Evolutionary conservation across 176 grass and related monocot genomes (phyloP).

Genomic region (Thinopyrum elongatum): DNA sequence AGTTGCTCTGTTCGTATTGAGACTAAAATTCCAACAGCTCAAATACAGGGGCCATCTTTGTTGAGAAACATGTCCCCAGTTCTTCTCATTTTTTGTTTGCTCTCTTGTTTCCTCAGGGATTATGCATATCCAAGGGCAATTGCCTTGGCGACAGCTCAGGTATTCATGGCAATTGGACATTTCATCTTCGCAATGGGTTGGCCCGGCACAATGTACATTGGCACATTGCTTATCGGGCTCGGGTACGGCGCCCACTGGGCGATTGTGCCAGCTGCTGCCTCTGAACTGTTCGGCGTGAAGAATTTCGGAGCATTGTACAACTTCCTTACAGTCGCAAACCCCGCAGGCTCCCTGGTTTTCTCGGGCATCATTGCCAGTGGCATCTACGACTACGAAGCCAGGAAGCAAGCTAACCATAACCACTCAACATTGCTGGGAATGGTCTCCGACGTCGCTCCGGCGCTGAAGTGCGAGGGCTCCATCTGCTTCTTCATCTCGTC

Average conservation of each 20-base stretch:
- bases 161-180: constrained; percentile 78
- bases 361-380: constrained; percentile 89
- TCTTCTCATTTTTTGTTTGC: neutral
- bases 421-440: constrained; percentile 28
- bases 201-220: constrained; percentile 55
- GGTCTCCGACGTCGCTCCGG: constrained; percentile 23
- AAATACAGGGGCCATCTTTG: neutral
- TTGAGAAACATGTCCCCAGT: neutral
- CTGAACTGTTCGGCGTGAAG: constrained; percentile 71
- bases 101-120: constrained; percentile 50
- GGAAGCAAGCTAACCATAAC: constrained; percentile 60
- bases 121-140: constrained; percentile 76
- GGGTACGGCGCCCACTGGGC: constrained; percentile 67
- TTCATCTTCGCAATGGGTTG: constrained; percentile 81
- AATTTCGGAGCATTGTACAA: constrained; percentile 63
- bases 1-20: neutral
- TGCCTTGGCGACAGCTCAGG: constrained; percentile 68
- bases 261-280: constrained; percentile 57
- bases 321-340: constrained; percentile 67
- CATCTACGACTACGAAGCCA: constrained; percentile 83
- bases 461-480: constrained; percentile 62
- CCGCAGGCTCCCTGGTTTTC: constrained; percentile 82
- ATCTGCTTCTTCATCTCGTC: constrained; percentile 91
- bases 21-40: too few relatives aligned
- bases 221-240: constrained; percentile 50